Evolutionary conservation across 2,329 filamentous ascomycete species (phyloP), one percentile per base, ranked within the genome.

Genomic region (Cladosporium sp.): DNA sequence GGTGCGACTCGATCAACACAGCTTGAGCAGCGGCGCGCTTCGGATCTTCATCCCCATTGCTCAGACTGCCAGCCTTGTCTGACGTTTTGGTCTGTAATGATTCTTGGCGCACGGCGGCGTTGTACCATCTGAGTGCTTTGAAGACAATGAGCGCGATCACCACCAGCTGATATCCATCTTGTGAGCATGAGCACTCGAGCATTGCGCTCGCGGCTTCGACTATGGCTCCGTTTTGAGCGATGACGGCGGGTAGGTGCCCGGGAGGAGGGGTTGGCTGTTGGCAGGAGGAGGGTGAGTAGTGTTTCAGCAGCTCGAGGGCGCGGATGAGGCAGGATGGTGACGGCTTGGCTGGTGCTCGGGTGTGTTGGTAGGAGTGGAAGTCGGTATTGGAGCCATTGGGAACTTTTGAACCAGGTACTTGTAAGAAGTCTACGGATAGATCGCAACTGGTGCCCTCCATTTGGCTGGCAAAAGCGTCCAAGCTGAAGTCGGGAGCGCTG

Each of bases 91-190:
- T 22, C 20, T 45, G 42, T 12, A 11, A 63, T 30, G 42, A 42
- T 62, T 15, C 55, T 30, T 55, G 12, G 17, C 51, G 55, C 45
- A 66, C 70, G 5, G 64, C 70, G 3, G 66, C 57, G 0, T 66
- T 63, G 59, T 75, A 76, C 59, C 69, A 67, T 20, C 61, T 68
- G 25, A 76, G 58, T 2, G 74, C 64, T 62, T 74, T 74, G 63
- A 74, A 69, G 7, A 73, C 61, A 39, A 74, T 67, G 20, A 75
- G 59, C 3, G 72, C 67, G 25, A 74, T 59, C 12, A 75, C 59
- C 9, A 65, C 61, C 17, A 74, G 64, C 14, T 74, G 60, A 57
- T 72, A 74, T 14, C 64, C 65, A 56, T 74, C 70, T 6, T 71
- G 54, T 4, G 66, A 65, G 62, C 74, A 76, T 5, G 66, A 55